Percentiles rank a stretch among this genome's conserved stretches.
phyloP scores from a whole-genome alignment of 2,329 filamentous ascomycete species.

The Pestalotiopsis sp. region DNA sequence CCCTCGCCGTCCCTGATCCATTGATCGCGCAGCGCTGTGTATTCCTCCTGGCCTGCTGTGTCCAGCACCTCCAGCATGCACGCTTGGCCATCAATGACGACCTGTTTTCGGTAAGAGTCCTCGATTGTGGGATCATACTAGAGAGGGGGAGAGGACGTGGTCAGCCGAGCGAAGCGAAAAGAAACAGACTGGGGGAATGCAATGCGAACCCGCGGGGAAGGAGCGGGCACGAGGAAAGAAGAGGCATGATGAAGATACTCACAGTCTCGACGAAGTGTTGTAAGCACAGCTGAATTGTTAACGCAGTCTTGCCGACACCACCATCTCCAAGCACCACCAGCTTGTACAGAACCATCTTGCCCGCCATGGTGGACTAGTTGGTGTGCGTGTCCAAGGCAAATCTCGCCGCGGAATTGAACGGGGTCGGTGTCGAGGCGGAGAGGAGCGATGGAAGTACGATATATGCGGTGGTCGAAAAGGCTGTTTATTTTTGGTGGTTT shows the following conservation, averaged over 20 bases:
- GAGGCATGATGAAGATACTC: conserved; percentile 34
- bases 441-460: background rate
- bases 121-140: conserved; percentile 87
- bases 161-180: background rate
- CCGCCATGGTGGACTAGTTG: conserved; percentile 65
- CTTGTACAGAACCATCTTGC: conserved; percentile 95
- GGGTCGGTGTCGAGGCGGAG: background rate
- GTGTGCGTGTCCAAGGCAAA: background rate
- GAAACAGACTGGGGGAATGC: too few relatives aligned
- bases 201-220: background rate
- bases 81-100: conserved; percentile 90
- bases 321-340: conserved; percentile 93
- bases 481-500: background rate
- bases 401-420: background rate
- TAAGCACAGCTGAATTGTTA: conserved; percentile 94
- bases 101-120: conserved; percentile 84
- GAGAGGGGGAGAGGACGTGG: background rate
- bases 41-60: conserved; percentile 97
- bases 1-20: conserved; percentile 98
- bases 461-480: background rate
- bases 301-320: conserved; percentile 89
- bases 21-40: conserved; percentile 93
- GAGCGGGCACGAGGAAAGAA: background rate
- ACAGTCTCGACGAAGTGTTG: conserved; percentile 98
- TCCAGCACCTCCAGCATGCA: conserved; percentile 98